These are phyloP conservation scores for Fusarium mundagurra DNA, from an alignment of 2,329 filamentous ascomycete genomes.

Conservation along the genomic window DNA sequence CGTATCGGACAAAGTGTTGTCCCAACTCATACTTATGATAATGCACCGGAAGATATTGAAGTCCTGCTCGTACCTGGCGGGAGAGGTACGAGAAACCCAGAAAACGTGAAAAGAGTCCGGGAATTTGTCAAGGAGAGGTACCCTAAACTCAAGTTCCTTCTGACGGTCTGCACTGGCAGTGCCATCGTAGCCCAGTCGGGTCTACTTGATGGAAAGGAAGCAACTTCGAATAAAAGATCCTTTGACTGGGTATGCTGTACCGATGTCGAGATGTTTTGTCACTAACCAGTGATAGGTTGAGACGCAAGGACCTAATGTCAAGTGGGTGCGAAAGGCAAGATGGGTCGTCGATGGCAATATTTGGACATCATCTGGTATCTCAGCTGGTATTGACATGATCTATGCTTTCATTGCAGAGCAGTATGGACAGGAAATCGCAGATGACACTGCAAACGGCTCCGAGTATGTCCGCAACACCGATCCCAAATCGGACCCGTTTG, in stretches of 20 bases:
- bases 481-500: slow-evolving; percentile 64
- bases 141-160: slow-evolving; percentile 58
- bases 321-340: slow-evolving; percentile 66
- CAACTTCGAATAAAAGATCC: slow-evolving; percentile 69
- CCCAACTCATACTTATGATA: slow-evolving; percentile 51
- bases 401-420: slow-evolving; percentile 46
- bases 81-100: slow-evolving; percentile 42
- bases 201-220: slow-evolving; percentile 63
- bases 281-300: slow-evolving; percentile 45
- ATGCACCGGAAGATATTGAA: slow-evolving; percentile 48
- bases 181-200: slow-evolving; percentile 64
- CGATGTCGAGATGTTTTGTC: accelerated
- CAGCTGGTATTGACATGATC: slow-evolving; percentile 53
- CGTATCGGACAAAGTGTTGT: slow-evolving; percentile 46
- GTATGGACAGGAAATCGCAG: slow-evolving; percentile 63
- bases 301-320: slow-evolving; percentile 54
- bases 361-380: slow-evolving; percentile 70
- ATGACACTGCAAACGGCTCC: slow-evolving; percentile 57
- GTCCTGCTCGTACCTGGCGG: slow-evolving; percentile 54
- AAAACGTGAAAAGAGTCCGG: slow-evolving; percentile 38
- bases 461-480: slow-evolving; percentile 69
- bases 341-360: slow-evolving; percentile 70
- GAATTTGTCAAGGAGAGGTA: slow-evolving; percentile 56
- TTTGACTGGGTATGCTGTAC: slow-evolving; percentile 49
- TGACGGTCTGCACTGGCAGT: slow-evolving; percentile 72